Percentiles rank a stretch among this genome's conserved stretches.
phyloP scores from a whole-genome alignment of 768 basidiomycete genomes.

The Suillus alpinus region DNA sequence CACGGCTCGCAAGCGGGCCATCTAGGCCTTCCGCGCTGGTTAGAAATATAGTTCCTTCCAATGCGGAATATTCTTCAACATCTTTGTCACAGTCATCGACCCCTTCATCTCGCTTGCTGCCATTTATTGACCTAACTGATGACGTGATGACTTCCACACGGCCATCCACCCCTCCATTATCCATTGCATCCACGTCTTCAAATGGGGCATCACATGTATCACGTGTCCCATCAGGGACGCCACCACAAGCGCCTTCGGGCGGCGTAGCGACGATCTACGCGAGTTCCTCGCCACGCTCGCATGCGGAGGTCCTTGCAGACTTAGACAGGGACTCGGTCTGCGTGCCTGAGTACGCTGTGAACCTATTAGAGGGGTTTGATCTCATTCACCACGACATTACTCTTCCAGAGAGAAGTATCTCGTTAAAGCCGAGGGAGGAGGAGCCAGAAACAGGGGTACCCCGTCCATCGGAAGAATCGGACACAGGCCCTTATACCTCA shows the following conservation, averaged over 20 bases:
- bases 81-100: constrained; percentile 7
- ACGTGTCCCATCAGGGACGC: background rate
- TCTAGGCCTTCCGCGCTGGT: constrained; percentile 15
- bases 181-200: constrained; percentile 25
- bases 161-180: constrained; percentile 28
- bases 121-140: constrained; percentile 22
- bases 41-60: constrained; percentile 3
- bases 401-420: constrained; percentile 31
- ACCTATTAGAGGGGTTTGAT: constrained; percentile 44
- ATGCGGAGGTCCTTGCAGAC: constrained; percentile 36
- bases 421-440: constrained; percentile 29
- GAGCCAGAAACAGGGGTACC: constrained; percentile 23
- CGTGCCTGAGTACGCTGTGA: constrained; percentile 44
- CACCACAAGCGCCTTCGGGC: constrained; percentile 10
- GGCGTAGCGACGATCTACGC: constrained; percentile 39
- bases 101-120: constrained; percentile 21
- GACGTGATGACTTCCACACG: constrained; percentile 20
- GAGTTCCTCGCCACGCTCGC: constrained; percentile 30
- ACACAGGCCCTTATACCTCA: constrained; percentile 31
- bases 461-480: constrained; percentile 32
- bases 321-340: constrained; percentile 31
- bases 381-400: constrained; percentile 31
- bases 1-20: constrained; percentile 15
- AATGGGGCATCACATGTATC: constrained; percentile 10
- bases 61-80: background rate